Base-by-base conservation (phyloP, 1,284 basidiomycete species). In the Macrocybe sp. region DNA sequence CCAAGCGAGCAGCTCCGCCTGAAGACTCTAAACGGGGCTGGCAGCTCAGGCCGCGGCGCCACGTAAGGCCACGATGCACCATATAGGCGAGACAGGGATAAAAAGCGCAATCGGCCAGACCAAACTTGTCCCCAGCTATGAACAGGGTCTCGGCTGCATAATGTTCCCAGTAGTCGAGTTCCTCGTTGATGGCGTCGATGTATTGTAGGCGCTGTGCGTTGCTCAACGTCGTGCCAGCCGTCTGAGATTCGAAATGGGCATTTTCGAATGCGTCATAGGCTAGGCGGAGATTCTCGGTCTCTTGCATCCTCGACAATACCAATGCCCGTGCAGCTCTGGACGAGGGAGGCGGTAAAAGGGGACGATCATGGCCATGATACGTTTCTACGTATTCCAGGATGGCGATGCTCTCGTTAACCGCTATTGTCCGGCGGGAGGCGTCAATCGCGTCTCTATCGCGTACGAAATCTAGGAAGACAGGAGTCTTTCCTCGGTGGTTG, bases 401-500 rank as follows among this genome's bases (percentile, higher is more conserved):
- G 22, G 60, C 59, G 22, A 63, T 47, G 39, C 55, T 61, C 45
- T 61, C 58, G 37, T 60, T 58, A 33, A 62, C 52, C 7, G 45
- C 51, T n/a, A 56, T 42, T 2, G 45, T 45, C 2, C 22, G 39
- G 14, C 22, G 14, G 9, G 41, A 33, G 1, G 30, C 28, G 3
- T 29, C 41, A 8, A 31, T 34, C 14, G 39, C n/a, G 37, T 36
- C 32, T 37, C 40, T 44, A 35, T 33, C 11, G 33, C 32, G 37
- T 14, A 49, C 9, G 6, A 45, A 44, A 43, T 58, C 60, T 7
- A 61, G 44, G 12, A 59, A 51, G 9, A 57, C 55, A 8, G 58
- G 60, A 3, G 54, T 56, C 49, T 59, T 60, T 0, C 57, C 61
- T 44, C 60, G 55, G 41, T 56, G 60, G 50, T 61, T 62, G 42